Base-by-base conservation (phyloP, 345 rosid species). In the Euphorbia tirucalli region DNA sequence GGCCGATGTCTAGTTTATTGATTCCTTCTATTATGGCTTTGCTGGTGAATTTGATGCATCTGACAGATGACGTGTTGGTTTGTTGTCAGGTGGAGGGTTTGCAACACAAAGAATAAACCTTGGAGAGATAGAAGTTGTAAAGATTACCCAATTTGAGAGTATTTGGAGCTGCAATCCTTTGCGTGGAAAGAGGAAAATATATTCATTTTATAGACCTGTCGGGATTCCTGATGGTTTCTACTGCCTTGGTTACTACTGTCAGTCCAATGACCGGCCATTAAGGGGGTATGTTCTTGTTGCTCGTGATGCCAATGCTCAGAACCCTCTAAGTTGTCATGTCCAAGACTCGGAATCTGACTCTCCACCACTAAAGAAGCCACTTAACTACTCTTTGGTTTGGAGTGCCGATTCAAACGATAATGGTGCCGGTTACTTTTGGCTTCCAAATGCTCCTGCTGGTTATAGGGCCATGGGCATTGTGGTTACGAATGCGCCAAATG, bases 211-310 rank as follows among this genome's bases (percentile, higher is more conserved):
- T 61, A 89, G 75, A 78, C 93, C 96, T 19, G 76, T 76, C 14
- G 88, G 86, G 25, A 85, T 87, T 72, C 97, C 97, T 0, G 79
- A 86, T 74, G 89, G 90, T 21, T 93, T 85, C 76, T 75, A 79
- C 77, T 85, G 91, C 78, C 86, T 93, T 18, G 98, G 97, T 71
- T 67, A 89, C 79, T 89, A 88, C 69, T 91, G 96, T 68, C 98
- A 93, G 80, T 74, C 76, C 27, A 87, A 81, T 10, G 85, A 86
- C 74, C 83, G 77, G 77, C 85, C 87, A 1, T 71, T 93, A 75
- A 83, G 88, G 79, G 97, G 98, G 6, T 85, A 79, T 66, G 80
- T 89, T 74, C 97, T 93, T 24, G 97, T 83, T 43, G 97, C 87
- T 50, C 71, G 79, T 35, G 87, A 78, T 11, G 57, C 69, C 27